phyloP scores from a whole-genome alignment of 495 filamentous ascomycete species.

The Sordaria brevicollis region DNA sequence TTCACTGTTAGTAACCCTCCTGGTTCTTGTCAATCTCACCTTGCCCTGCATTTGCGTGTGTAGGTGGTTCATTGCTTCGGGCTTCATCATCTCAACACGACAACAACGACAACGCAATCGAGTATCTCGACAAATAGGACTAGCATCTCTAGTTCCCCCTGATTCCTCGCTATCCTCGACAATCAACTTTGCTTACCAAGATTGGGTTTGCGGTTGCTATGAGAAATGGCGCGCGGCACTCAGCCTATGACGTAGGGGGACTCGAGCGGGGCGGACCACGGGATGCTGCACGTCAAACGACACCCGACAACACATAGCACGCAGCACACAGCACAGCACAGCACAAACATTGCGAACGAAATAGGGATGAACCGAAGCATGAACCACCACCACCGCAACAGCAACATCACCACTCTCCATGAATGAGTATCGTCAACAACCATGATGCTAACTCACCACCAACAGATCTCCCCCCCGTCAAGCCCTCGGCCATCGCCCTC shows the following conservation, averaged over 20 bases:
- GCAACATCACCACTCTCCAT: neutral
- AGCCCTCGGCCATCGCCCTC: constrained; percentile 93
- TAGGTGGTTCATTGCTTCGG: neutral
- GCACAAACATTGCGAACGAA: neutral
- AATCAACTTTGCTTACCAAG: neutral
- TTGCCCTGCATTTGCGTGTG: neutral
- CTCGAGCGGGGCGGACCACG: neutral
- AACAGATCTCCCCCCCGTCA: constrained; percentile 85
- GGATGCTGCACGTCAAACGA: neutral
- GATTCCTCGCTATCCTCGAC: neutral
- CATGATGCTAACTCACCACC: neutral
- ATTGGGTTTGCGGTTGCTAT: neutral
- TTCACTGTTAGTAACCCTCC: constrained; percentile 39
- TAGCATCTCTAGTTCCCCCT: neutral
- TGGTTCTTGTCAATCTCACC: neutral
- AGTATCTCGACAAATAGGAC: neutral
- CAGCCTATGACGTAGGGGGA: neutral
- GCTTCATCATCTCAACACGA: neutral
- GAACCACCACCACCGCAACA: neutral
- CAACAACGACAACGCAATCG: neutral
- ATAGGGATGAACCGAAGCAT: neutral
- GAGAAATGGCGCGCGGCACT: neutral
- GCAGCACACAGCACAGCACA: no score
- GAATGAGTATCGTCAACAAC: neutral
- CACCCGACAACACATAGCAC: no score